Conservation (phyloP, 768 basidiomycete genomes). For the Fomitopsis serialis region DNA sequence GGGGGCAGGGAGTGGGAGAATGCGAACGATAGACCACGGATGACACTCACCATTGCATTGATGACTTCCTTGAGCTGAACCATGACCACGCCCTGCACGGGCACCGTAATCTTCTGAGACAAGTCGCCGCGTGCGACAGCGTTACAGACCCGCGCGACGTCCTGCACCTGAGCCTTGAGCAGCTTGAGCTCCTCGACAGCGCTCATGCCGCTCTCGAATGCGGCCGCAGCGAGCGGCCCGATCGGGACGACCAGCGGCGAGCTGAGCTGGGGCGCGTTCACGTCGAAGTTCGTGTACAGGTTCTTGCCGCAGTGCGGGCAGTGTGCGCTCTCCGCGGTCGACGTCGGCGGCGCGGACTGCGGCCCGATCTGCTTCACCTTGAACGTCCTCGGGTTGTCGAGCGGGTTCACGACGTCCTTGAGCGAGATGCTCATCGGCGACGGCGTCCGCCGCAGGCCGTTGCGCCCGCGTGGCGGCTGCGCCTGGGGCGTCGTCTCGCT, state of each 20-base stretch:
- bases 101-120: constrained; percentile 48
- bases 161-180: constrained; percentile 79
- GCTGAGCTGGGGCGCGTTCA: constrained; percentile 17
- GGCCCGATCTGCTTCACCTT: constrained; percentile 27
- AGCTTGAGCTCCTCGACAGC: constrained; percentile 74
- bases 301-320: constrained; percentile 55
- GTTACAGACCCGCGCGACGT: constrained; percentile 27
- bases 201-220: constrained; percentile 55
- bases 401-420: constrained; percentile 36
- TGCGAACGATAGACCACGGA: constrained; percentile 12
- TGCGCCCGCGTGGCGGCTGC: background rate
- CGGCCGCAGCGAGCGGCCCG: constrained; percentile 51
- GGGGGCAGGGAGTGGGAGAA: too few relatives aligned
- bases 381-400: constrained; percentile 20
- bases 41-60: constrained; percentile 27
- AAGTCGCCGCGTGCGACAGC: constrained; percentile 47
- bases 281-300: constrained; percentile 22
- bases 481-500: constrained; percentile 16
- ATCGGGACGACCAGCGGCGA: constrained; percentile 43
- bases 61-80: constrained; percentile 30
- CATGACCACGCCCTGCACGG: constrained; percentile 42
- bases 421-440: constrained; percentile 47
- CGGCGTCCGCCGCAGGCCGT: constrained; percentile 18
- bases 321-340: constrained; percentile 32
- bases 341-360: constrained; percentile 41